These are phyloP conservation scores for Nakaseomyces bracarensis DNA, from an alignment of 1,139 yeast genomes.

Conservation along the genomic window DNA sequence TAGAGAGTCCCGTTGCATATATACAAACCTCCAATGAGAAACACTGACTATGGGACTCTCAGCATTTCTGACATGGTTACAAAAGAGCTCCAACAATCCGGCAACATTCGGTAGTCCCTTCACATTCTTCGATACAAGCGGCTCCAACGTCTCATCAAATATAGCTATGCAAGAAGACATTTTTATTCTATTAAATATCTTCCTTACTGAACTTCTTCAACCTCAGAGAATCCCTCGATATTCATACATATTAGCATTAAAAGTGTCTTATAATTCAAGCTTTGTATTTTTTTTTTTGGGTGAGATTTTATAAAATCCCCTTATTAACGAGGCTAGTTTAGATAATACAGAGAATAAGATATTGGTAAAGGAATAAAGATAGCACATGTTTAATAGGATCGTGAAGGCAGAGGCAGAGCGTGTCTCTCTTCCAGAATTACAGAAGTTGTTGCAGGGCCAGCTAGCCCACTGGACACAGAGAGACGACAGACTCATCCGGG, in stretches of 20 bases:
- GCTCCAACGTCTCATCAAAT: conserved; percentile 51
- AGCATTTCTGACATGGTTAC: neutral
- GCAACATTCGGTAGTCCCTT: conserved; percentile 27
- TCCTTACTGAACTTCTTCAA: too few species aligned
- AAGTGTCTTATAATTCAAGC: too few species aligned
- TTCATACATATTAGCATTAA: too few species aligned
- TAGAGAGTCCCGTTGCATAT: conserved; percentile 48
- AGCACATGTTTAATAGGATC: conserved; percentile 30
- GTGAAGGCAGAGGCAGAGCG: conserved; percentile 21
- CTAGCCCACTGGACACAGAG: conserved; percentile 19
- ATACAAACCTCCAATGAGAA: conserved; percentile 45
- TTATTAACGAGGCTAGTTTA: too few species aligned
- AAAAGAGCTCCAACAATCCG: conserved; percentile 13
- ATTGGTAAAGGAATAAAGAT: neutral
- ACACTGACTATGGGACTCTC: conserved; percentile 3
- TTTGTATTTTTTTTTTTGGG: too few species aligned
- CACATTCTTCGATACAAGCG: conserved; percentile 51
- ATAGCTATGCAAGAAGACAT: conserved; percentile 41
- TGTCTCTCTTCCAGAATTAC: conserved; percentile 5
- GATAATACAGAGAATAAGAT: too few species aligned
- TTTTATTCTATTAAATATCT: too few species aligned
- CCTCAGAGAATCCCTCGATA: too few species aligned
- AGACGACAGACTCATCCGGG: conserved; percentile 23
- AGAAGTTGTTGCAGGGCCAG: conserved; percentile 7
- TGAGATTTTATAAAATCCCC: too few species aligned